These are phyloP conservation scores for Stephanodiscus minutulus DNA, from an alignment of 108 stramenopile species.

Conservation along the genomic window DNA sequence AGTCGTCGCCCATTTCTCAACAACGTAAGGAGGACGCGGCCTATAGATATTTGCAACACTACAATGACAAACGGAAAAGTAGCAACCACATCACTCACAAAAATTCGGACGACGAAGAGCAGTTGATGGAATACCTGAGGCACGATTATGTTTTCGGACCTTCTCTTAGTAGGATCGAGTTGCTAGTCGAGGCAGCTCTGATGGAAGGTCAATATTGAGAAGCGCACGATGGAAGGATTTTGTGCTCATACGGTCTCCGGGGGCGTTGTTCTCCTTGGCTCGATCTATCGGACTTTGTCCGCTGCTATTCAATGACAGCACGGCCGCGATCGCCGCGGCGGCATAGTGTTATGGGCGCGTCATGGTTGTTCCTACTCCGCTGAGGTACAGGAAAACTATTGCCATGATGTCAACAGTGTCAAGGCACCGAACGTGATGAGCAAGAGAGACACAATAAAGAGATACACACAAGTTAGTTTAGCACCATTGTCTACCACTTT, in stretches of 20 bases:
- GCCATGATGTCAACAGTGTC: background rate
- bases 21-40: constrained; percentile 8
- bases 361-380: too few species aligned
- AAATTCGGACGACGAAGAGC: background rate
- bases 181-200: constrained; percentile 15
- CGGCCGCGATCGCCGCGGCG: constrained; percentile 50
- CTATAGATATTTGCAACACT: constrained; percentile 13
- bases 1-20: background rate
- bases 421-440: background rate
- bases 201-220: background rate
- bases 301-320: constrained; percentile 47
- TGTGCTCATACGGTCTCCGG: too few species aligned
- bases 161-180: constrained; percentile 21
- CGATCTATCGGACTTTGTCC: constrained; percentile 58
- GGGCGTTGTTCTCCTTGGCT: constrained; percentile 52
- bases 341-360: too few species aligned
- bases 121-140: constrained; percentile 18
- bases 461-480: background rate
- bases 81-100: constrained; percentile 19
- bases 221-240: background rate
- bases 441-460: too few species aligned
- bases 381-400: too few species aligned
- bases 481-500: constrained; percentile 38
- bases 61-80: background rate
- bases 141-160: constrained; percentile 23